Percentiles rank a stretch among this genome's conserved stretches.
Conservation (phyloP, 2,329 filamentous ascomycete species). For the Colletotrichum liaoningense region DNA sequence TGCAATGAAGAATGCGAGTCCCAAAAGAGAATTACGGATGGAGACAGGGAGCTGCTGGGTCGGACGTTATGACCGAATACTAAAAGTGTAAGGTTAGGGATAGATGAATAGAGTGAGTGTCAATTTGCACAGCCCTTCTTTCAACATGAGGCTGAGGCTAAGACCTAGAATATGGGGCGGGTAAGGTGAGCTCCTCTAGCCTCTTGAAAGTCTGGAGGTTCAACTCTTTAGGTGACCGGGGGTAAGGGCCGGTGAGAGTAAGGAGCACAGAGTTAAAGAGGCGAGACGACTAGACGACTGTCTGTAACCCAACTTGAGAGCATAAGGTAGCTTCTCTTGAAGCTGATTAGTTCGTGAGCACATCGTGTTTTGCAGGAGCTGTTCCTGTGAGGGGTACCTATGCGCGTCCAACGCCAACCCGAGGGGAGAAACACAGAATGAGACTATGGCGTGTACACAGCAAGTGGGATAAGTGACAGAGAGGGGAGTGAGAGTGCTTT, state of each 20-base stretch:
- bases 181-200: neutral
- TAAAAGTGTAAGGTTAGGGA: neutral
- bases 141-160: conserved; percentile 6
- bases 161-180: neutral
- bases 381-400: neutral
- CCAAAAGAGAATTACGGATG: neutral
- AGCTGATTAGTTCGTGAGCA: neutral
- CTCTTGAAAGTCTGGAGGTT: neutral
- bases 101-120: neutral
- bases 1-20: neutral
- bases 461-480: neutral
- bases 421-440: too few relatives aligned
- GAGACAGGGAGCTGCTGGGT: conserved; percentile 1
- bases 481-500: conserved; percentile 4
- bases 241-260: neutral
- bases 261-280: neutral
- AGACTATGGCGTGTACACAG: neutral
- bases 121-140: neutral
- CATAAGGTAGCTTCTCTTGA: neutral
- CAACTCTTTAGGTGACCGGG: neutral
- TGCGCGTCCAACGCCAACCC: too few relatives aligned
- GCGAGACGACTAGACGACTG: neutral
- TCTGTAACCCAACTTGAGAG: neutral
- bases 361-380: neutral
- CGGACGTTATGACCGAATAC: neutral